Percentiles rank a stretch among this genome's conserved stretches.
phyloP scores from a whole-genome alignment of 2,329 filamentous ascomycete genomes.

The Colletotrichum godetiae region DNA sequence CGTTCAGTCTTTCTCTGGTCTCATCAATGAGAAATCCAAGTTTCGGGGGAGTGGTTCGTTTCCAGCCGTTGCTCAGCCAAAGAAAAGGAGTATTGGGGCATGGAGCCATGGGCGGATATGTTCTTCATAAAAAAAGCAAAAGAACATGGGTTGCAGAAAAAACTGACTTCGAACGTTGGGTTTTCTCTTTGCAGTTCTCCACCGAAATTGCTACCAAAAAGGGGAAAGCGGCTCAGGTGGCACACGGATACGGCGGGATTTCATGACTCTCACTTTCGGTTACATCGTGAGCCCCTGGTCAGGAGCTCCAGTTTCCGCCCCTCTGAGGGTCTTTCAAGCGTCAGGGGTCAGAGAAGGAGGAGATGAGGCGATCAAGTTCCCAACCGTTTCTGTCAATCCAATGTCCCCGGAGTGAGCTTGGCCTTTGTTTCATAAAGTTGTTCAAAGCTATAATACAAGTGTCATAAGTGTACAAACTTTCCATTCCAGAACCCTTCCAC shows the following conservation, averaged over 20 bases:
- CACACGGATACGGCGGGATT: slow-evolving; percentile 21
- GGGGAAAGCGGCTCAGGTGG: slow-evolving; percentile 28
- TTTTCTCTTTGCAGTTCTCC: slow-evolving; percentile 12
- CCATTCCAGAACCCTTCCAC: not conserved
- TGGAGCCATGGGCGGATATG: not conserved
- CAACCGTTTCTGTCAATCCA: not conserved
- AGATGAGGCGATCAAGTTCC: not conserved
- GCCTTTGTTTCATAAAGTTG: not conserved
- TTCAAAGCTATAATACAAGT: not conserved
- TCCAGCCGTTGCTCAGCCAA: slow-evolving; percentile 33
- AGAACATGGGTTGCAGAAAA: not conserved
- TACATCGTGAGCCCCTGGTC: not conserved
- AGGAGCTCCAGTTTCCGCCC: not conserved
- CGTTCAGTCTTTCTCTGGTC: not conserved
- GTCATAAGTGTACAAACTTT: not conserved
- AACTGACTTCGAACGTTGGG: not conserved
- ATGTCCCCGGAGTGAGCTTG: not conserved
- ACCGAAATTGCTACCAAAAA: slow-evolving; percentile 29
- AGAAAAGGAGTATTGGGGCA: slow-evolving; percentile 1
- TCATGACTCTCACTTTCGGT: slow-evolving; percentile 21
- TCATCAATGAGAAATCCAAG: not conserved
- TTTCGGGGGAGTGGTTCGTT: not conserved
- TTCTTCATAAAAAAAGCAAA: not conserved
- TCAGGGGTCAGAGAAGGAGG: not conserved
- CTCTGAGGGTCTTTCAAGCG: not conserved